A percentile compares a stretch with the other conserved stretches of the same genome.
phyloP scores from a whole-genome alignment of 495 filamentous ascomycete species.

The Neurospora intermedia region DNA sequence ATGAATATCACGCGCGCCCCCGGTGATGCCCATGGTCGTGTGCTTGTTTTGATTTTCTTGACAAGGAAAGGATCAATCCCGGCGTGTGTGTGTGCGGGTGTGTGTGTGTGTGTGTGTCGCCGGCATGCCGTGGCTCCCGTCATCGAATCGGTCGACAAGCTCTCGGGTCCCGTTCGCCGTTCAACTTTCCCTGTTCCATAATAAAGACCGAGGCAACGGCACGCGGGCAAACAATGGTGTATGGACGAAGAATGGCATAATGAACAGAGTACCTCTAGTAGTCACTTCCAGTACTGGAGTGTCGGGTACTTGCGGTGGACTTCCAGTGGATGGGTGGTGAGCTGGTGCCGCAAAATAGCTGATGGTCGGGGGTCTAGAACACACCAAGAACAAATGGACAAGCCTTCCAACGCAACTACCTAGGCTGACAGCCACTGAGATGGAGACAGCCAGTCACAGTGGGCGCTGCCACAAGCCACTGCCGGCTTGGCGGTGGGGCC shows the following conservation, averaged over 20 bases:
- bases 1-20: neutral
- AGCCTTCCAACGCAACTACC: conserved; percentile 1
- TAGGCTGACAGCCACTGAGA: conserved; percentile 16
- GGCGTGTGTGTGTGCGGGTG: neutral
- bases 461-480: conserved; percentile 13
- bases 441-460: conserved; percentile 8
- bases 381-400: neutral
- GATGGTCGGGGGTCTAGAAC: conserved; percentile 12
- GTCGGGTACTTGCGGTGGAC: neutral
- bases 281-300: no score
- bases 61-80: neutral
- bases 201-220: neutral
- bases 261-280: no score
- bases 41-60: neutral
- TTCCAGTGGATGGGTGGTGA: conserved; percentile 4
- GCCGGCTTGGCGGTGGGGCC: conserved; percentile 21
- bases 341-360: neutral
- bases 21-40: neutral
- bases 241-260: neutral
- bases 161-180: neutral
- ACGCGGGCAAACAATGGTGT: neutral
- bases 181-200: neutral
- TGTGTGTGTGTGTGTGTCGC: neutral
- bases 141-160: neutral
- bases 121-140: neutral